These are phyloP conservation scores for Saprolegnia diclina DNA, from an alignment of 352 stramenopile species.

Conservation along the genomic window DNA sequence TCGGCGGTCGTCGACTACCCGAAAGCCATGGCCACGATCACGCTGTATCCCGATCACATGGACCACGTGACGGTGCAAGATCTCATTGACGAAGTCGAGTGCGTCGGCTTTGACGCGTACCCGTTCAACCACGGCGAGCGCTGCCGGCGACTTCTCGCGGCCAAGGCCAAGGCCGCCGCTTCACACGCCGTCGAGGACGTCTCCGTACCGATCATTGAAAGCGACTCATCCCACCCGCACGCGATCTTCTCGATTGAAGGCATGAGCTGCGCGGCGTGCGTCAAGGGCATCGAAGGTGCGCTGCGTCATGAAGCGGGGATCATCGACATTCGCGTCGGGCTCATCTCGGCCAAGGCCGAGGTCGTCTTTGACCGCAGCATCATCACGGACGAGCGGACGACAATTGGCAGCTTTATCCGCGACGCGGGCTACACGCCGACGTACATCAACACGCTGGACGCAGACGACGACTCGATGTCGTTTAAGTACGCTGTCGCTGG, in stretches of 20 bases:
- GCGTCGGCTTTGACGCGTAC: slow-evolving; percentile 39
- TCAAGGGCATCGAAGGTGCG: slow-evolving; percentile 83
- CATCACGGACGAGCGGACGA: slow-evolving; percentile 44
- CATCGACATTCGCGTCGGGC: slow-evolving; percentile 66
- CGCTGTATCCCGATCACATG: slow-evolving; percentile 27
- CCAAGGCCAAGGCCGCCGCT: slow-evolving; percentile 37
- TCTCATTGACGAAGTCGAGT: slow-evolving; percentile 31
- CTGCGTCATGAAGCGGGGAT: slow-evolving; percentile 56
- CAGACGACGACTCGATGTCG: slow-evolving; percentile 71
- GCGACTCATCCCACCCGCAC: slow-evolving; percentile 41
- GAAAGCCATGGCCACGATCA: slow-evolving; percentile 46
- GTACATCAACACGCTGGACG: slow-evolving; percentile 71
- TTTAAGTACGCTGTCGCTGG: slow-evolving; percentile 70
- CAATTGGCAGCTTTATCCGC: slow-evolving; percentile 56
- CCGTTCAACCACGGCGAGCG: slow-evolving; percentile 48
- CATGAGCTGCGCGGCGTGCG: slow-evolving; percentile 82
- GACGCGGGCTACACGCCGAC: slow-evolving; percentile 72
- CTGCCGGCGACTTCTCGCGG: slow-evolving; percentile 46
- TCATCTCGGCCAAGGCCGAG: slow-evolving; percentile 84
- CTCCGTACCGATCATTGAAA: slow-evolving; percentile 31
- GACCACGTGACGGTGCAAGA: slow-evolving; percentile 27
- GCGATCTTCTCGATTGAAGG: slow-evolving; percentile 79
- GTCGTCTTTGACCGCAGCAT: slow-evolving; percentile 72
- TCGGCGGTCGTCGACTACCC: slow-evolving; percentile 30
- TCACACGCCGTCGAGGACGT: slow-evolving; percentile 30